phyloP scores from a whole-genome alignment of 2,329 filamentous ascomycete species.

The Colletotrichum abscissum region DNA sequence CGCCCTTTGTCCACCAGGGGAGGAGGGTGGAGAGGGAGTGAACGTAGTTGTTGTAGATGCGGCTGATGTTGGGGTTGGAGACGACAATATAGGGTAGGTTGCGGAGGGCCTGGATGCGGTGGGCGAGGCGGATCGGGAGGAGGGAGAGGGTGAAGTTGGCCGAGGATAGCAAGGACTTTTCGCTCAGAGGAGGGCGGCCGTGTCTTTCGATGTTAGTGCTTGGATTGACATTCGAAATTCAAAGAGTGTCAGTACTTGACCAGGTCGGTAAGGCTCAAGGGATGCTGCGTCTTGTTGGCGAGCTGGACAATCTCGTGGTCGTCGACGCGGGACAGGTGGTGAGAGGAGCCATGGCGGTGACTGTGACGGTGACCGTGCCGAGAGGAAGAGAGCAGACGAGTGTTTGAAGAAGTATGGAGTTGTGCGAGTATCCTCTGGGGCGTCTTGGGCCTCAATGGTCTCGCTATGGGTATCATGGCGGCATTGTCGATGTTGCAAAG shows the following conservation, averaged over 20 bases:
- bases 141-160: conserved; percentile 96
- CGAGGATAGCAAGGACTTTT: conserved; percentile 83
- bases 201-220: conserved; percentile 55
- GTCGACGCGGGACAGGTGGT: conserved; percentile 35
- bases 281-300: conserved; percentile 81
- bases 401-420: conserved; percentile 3
- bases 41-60: conserved; percentile 96
- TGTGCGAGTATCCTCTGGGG: conserved; percentile 34
- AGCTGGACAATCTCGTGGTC: conserved; percentile 78
- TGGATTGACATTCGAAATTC: too few species aligned
- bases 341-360: conserved; percentile 22
- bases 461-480: conserved; percentile 55
- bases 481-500: conserved; percentile 47
- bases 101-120: conserved; percentile 91
- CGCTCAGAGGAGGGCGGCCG: conserved; percentile 86
- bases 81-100: conserved; percentile 98
- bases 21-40: conserved; percentile 92
- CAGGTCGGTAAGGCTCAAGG: conserved; percentile 86
- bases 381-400: conserved; percentile 34
- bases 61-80: conserved; percentile 93
- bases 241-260: conserved; percentile 71
- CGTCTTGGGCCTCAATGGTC: conserved; percentile 52
- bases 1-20: conserved; percentile 69
- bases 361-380: conserved; percentile 36
- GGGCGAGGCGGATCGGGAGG: conserved; percentile 90